Percentiles rank a stretch among this genome's conserved stretches.
phyloP scores from a whole-genome alignment of 2,329 filamentous ascomycete species.

The Cladobotryum protrusum region DNA sequence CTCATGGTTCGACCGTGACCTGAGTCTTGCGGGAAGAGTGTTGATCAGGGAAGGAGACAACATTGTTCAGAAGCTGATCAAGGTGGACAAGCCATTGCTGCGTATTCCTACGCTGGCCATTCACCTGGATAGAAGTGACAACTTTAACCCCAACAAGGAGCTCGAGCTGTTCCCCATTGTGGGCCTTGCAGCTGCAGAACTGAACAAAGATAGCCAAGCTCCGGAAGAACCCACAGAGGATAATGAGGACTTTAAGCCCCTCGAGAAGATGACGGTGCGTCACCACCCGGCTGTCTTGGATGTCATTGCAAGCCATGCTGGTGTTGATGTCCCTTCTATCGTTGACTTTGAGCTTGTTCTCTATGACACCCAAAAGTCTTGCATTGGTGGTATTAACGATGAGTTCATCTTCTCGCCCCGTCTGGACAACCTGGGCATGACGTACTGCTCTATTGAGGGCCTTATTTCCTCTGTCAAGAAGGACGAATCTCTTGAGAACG shows the following conservation, averaged over 20 bases:
- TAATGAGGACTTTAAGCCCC: conserved; percentile 61
- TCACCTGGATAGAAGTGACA: conserved; percentile 80
- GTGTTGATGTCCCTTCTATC: conserved; percentile 62
- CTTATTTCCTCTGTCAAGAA: conserved; percentile 72
- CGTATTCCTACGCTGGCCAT: conserved; percentile 91
- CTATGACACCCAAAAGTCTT: conserved; percentile 89
- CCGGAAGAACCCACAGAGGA: conserved; percentile 16
- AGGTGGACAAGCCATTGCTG: conserved; percentile 83
- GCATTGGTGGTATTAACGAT: conserved; percentile 81
- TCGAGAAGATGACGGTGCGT: conserved; percentile 70
- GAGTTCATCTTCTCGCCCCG: conserved; percentile 96
- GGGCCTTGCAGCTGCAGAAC: conserved; percentile 77
- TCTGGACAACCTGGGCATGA: conserved; percentile 94
- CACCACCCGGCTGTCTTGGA: conserved; percentile 87
- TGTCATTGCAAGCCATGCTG: conserved; percentile 74
- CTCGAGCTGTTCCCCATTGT: conserved; percentile 91
- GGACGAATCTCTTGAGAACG: conserved; percentile 60
- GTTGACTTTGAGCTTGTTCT: conserved; percentile 95
- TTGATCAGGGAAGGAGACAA: conserved; percentile 69
- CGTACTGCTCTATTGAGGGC: conserved; percentile 82
- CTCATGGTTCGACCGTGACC: conserved; percentile 94
- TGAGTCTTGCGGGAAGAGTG: conserved; percentile 82
- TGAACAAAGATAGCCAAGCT: conserved; percentile 63
- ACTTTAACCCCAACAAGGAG: conserved; percentile 95
- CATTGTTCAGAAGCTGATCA: conserved; percentile 79